Evolutionary conservation across 1,139 yeast genomes (phyloP).

Genomic region (Hyphopichia buzzinii): DNA sequence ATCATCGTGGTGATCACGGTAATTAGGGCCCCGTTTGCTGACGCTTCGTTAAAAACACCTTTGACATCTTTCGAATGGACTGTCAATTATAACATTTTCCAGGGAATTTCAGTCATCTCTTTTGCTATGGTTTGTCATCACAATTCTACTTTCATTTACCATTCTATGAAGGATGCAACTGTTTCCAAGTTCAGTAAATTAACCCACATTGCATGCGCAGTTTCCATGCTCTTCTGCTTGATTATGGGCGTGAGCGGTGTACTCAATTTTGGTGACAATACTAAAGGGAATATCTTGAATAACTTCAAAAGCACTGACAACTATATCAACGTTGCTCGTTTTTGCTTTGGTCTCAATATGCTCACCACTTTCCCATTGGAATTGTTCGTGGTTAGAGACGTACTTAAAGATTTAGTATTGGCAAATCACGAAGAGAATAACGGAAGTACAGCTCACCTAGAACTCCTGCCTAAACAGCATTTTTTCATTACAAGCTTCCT

Average conservation of each 20-base stretch:
- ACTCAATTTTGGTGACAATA: constrained; percentile 67
- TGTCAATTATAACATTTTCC: constrained; percentile 67
- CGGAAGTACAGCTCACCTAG: constrained; percentile 36
- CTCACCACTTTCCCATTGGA: constrained; percentile 90
- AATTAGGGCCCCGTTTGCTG: constrained; percentile 66
- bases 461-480: constrained; percentile 51
- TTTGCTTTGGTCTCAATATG: constrained; percentile 93
- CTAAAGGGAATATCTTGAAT: constrained; percentile 84
- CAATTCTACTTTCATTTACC: constrained; percentile 84
- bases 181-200: constrained; percentile 68
- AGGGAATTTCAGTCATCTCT: constrained; percentile 87
- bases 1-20: constrained; percentile 74
- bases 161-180: constrained; percentile 75
- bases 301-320: constrained; percentile 76
- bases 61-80: constrained; percentile 50
- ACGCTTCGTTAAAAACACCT: constrained; percentile 44
- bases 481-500: constrained; percentile 63
- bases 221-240: constrained; percentile 78
- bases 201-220: constrained; percentile 80
- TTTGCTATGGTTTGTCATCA: constrained; percentile 95
- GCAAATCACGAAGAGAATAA: constrained; percentile 20
- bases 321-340: constrained; percentile 78
- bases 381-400: constrained; percentile 86
- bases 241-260: constrained; percentile 81
- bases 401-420: constrained; percentile 60